Evolutionary conservation across 148 eudicot genomes (phyloP).

Genomic region (Fagopyrum esculentum): DNA sequence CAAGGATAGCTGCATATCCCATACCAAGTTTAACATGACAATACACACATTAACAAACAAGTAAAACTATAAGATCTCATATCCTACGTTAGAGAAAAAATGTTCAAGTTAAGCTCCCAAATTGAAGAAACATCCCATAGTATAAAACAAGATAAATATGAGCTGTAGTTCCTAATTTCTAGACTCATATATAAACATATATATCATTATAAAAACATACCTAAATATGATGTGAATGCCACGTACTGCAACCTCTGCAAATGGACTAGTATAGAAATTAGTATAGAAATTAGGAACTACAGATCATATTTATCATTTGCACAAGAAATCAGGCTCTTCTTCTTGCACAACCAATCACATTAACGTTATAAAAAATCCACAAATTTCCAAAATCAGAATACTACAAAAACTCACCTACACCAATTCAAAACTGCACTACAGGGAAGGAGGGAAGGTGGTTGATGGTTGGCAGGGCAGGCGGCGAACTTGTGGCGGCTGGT

Average conservation of each 20-base stretch:
- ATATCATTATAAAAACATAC: constrained; percentile 27
- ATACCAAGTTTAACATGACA: neutral
- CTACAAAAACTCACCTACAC: too few relatives aligned
- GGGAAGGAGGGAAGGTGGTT: too few relatives aligned
- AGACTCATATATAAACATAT: neutral
- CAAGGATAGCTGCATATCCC: neutral
- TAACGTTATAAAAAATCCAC: too few relatives aligned
- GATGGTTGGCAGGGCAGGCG: too few relatives aligned
- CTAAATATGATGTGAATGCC: constrained; percentile 78
- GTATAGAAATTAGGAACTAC: too few relatives aligned
- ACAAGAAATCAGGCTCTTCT: too few relatives aligned
- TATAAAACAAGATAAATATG: neutral
- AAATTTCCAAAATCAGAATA: too few relatives aligned
- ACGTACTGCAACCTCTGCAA: constrained; percentile 77
- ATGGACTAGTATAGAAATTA: constrained; percentile 51
- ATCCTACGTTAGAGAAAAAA: neutral
- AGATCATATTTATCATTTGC: too few relatives aligned
- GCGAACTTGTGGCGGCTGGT: too few relatives aligned
- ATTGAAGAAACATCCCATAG: neutral
- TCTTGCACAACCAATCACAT: too few relatives aligned
- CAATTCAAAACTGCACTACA: too few relatives aligned
- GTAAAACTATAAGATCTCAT: neutral
- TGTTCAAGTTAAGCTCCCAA: neutral
- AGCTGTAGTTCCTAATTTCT: neutral
- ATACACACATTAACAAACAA: neutral